phyloP scores from a whole-genome alignment of 768 basidiomycete genomes.

The Flagelloscypha sp. region DNA sequence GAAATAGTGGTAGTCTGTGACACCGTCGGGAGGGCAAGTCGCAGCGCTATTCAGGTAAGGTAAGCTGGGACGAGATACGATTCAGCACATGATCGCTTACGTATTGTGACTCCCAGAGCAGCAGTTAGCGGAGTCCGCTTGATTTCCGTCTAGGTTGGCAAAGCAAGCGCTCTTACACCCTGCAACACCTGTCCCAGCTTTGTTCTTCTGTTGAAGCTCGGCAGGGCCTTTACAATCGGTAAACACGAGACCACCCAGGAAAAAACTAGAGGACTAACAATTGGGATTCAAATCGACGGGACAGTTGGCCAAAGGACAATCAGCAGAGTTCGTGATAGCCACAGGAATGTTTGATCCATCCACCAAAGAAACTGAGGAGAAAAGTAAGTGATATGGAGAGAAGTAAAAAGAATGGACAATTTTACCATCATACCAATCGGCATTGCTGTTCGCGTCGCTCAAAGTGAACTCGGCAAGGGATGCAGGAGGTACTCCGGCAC shows the following conservation, averaged over 20 bases:
- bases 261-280: slow-evolving; percentile 16
- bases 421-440: slow-evolving; percentile 34
- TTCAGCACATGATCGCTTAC: not conserved
- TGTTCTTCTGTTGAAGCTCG: slow-evolving; percentile 14
- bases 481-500: slow-evolving; percentile 44
- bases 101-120: slow-evolving; percentile 29
- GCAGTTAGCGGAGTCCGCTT: slow-evolving; percentile 32
- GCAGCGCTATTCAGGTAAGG: slow-evolving; percentile 21
- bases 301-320: slow-evolving; percentile 33
- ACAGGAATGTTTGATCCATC: slow-evolving; percentile 43
- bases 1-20: slow-evolving; percentile 40
- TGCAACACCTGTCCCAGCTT: slow-evolving; percentile 23
- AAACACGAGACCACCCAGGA: not conserved
- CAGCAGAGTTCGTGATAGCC: slow-evolving; percentile 27
- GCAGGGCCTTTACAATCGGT: slow-evolving; percentile 11
- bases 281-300: slow-evolving; percentile 38
- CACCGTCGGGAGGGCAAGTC: slow-evolving; percentile 42
- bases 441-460: slow-evolving; percentile 12
- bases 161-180: slow-evolving; percentile 38
- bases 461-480: slow-evolving; percentile 41
- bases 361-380: slow-evolving; percentile 35
- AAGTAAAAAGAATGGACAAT: slow-evolving; percentile 1
- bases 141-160: slow-evolving; percentile 28
- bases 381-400: not conserved
- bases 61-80: slow-evolving; percentile 4